Conservation (phyloP, 768 basidiomycete genomes). For the Dacryopinax primogenitus region DNA sequence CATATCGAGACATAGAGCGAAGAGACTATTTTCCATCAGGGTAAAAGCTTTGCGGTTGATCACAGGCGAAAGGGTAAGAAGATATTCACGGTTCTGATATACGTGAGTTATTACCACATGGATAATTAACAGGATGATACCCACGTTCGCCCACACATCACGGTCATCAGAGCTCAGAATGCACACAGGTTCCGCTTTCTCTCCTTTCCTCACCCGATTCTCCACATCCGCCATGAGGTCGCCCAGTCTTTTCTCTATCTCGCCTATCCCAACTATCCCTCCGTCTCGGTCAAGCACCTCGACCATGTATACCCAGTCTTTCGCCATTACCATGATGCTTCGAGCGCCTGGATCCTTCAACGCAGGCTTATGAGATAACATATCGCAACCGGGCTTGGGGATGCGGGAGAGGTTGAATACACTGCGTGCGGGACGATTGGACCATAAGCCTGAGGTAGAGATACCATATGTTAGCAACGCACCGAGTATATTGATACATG, state of each 20-base stretch:
- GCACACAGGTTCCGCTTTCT: conserved; percentile 49
- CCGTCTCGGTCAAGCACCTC: conserved; percentile 43
- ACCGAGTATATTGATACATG: conserved; percentile 33
- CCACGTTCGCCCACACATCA: conserved; percentile 67
- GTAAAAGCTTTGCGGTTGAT: conserved; percentile 49
- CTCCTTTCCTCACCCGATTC: conserved; percentile 37
- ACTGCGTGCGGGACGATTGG: conserved; percentile 20
- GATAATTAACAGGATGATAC: conserved; percentile 17
- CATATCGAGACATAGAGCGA: conserved; percentile 71
- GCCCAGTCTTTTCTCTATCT: conserved; percentile 37
- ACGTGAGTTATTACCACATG: background rate
- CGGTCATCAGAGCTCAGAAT: conserved; percentile 67
- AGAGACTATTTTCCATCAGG: conserved; percentile 57
- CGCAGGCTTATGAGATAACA: conserved; percentile 39
- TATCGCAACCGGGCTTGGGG: conserved; percentile 55
- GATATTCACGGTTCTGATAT: conserved; percentile 53
- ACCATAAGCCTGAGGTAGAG: conserved; percentile 20
- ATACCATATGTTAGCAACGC: conserved; percentile 17
- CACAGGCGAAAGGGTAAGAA: conserved; percentile 50
- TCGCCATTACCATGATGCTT: conserved; percentile 54
- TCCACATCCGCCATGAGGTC: conserved; percentile 46
- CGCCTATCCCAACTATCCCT: conserved; percentile 27
- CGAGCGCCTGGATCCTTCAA: conserved; percentile 37
- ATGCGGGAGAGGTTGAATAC: conserved; percentile 66
- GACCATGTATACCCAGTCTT: conserved; percentile 70